Evolutionary conservation across 2,329 filamentous ascomycete species (phyloP).

Genomic region (Fusarium poae): DNA sequence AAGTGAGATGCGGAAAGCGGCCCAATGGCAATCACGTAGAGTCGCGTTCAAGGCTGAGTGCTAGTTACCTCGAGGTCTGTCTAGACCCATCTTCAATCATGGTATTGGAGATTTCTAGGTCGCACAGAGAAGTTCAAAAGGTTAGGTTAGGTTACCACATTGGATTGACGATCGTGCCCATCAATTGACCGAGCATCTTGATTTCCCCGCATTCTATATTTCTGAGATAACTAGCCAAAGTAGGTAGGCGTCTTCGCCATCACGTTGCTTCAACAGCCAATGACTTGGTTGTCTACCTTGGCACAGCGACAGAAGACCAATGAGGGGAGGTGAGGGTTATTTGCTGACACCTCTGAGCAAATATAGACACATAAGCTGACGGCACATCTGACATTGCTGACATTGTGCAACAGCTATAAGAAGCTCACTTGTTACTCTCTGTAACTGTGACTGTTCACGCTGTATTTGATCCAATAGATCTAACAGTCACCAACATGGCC

Average conservation of each 20-base stretch:
- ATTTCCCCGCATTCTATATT: background rate
- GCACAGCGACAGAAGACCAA: background rate
- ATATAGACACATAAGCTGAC: background rate
- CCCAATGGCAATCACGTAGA: background rate
- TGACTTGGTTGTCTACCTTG: background rate
- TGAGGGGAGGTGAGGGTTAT: background rate
- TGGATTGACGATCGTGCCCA: background rate
- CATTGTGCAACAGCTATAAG: background rate
- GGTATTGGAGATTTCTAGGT: background rate
- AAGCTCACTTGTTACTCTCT: background rate
- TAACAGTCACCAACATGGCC: constrained; percentile 7
- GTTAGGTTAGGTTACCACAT: background rate
- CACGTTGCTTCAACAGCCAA: background rate
- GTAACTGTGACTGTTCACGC: background rate
- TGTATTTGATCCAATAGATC: background rate
- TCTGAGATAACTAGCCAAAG: background rate
- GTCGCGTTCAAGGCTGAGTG: background rate
- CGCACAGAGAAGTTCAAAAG: background rate
- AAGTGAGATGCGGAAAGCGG: background rate
- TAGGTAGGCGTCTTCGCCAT: background rate
- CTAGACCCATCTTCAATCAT: background rate
- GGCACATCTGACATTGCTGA: constrained; percentile 3
- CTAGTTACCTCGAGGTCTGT: background rate
- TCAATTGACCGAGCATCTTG: background rate
- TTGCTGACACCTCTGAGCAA: background rate